Base-by-base conservation (phyloP, 2,329 filamentous ascomycete species). In the Stagonosporopsis chrysanthemi region DNA sequence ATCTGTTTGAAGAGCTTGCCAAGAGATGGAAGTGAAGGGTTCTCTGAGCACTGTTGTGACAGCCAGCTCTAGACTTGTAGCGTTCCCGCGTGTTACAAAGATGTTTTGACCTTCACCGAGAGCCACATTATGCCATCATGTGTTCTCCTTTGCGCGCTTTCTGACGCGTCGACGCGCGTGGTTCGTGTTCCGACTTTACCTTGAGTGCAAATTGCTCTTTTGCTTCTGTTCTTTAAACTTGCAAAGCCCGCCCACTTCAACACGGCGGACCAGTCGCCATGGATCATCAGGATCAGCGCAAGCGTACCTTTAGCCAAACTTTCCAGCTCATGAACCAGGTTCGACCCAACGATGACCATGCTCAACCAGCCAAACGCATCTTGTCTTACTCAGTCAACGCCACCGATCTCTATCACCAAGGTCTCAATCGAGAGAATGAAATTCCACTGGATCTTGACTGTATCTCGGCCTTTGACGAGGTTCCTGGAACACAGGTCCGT, bases 1-100 rank as follows among this genome's bases (percentile, higher is more conserved):
- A 72, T 17, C 58, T 73, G 1, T 72, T 72, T 19, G 69, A 72
- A 41, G 68, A 72, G 54, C 64, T 73, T 52, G 67, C 67, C 5
- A 58, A 56, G 24, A 60, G 69, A 17, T 66, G 70, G 64, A 70
- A 65, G 52, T 66, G 58, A 66, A 42, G 26, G 12, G 19, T 19
- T 19, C 19, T 19, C 19, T 19, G 19, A 19, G 19, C 19, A 19
- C 19, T 19, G 19, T 19, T 19, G 3, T 19, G 19, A 19, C 19
- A 3, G 19, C 19, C 19, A 3, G 19, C 19, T 15, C 19, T 43
- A 42, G 33, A 44, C 39, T 31, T 44, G 14, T 33, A 28, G 45
- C 52, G 19, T 28, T 35, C 24, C 38, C n/a, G 17, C 29, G n/a
- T 11, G 5, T 35, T n/a, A 41, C 17, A 44, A 46, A 40, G 28